phyloP scores from a whole-genome alignment of 75 land plant species.

The Sequoiadendron giganteum region DNA sequence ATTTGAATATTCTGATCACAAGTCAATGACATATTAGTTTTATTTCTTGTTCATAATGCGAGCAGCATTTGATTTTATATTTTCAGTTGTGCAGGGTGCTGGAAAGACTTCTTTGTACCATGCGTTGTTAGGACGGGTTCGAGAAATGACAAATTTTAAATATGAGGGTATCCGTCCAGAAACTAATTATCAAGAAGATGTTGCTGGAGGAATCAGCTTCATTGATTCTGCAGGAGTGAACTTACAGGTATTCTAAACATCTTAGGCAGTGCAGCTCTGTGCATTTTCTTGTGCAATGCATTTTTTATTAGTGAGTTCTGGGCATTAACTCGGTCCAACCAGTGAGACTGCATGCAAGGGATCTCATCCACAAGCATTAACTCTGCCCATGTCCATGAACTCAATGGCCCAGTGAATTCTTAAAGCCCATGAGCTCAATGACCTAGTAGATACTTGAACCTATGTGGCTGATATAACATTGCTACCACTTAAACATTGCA shows the following conservation, averaged over 20 bases:
- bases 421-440: too few relatives aligned
- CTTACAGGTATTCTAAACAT: slow-evolving; percentile 56
- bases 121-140: slow-evolving; percentile 63
- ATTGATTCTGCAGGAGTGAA: slow-evolving; percentile 78
- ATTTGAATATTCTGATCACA: not conserved
- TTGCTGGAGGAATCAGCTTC: slow-evolving; percentile 74
- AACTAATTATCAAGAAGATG: slow-evolving; percentile 52
- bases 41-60: not conserved
- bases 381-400: too few relatives aligned
- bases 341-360: too few relatives aligned
- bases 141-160: slow-evolving; percentile 14
- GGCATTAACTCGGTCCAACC: too few relatives aligned
- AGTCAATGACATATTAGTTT: not conserved
- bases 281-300: not conserved
- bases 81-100: slow-evolving; percentile 60
- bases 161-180: slow-evolving; percentile 49
- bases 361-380: too few relatives aligned
- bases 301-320: too few relatives aligned
- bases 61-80: not conserved
- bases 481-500: too few relatives aligned
- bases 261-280: not conserved
- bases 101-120: slow-evolving; percentile 87
- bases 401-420: too few relatives aligned
- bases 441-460: too few relatives aligned
- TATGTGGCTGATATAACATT: too few relatives aligned